Evolutionary conservation across 176 grass and related monocot species (phyloP).

Genomic region (Miscanthus lutarioriparius): DNA sequence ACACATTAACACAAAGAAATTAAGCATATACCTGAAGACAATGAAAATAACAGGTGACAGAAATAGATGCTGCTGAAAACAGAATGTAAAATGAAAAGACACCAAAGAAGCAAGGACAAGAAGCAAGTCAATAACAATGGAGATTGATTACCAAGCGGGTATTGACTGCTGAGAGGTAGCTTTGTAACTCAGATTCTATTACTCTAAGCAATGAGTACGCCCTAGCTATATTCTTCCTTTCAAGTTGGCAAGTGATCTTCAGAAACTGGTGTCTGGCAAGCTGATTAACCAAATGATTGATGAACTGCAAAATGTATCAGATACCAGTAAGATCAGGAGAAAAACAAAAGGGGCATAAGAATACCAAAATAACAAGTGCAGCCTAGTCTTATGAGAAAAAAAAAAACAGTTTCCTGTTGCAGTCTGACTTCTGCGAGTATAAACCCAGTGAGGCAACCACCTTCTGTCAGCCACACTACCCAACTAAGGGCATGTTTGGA

Average conservation of each 20-base stretch:
- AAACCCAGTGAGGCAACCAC: not conserved
- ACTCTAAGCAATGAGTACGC: slow-evolving; percentile 88
- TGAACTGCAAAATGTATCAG: slow-evolving; percentile 67
- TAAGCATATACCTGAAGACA: slow-evolving; percentile 9
- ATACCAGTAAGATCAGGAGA: slow-evolving; percentile 22
- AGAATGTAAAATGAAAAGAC: not conserved
- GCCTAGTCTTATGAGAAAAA: not conserved
- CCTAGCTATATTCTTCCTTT: slow-evolving; percentile 71
- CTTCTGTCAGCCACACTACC: not conserved
- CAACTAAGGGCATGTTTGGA: not conserved
- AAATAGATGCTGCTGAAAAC: slow-evolving; percentile 2
- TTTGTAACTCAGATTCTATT: slow-evolving; percentile 86
- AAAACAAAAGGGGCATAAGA: not conserved
- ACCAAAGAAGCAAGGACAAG: slow-evolving; percentile 2
- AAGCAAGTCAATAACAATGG: not conserved
- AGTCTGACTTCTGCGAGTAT: not conserved
- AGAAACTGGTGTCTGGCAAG: slow-evolving; percentile 89
- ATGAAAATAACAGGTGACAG: not conserved
- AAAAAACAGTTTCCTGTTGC: not conserved
- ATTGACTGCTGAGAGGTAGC: slow-evolving; percentile 79
- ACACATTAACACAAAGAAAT: slow-evolving; percentile 17
- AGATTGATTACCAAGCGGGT: slow-evolving; percentile 68
- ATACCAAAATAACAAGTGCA: not conserved
- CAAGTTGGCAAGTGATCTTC: slow-evolving; percentile 94
- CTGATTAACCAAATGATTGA: slow-evolving; percentile 96